Evolutionary conservation across 257 asterid genomes (phyloP).

Genomic region (Capsicum pubescens): DNA sequence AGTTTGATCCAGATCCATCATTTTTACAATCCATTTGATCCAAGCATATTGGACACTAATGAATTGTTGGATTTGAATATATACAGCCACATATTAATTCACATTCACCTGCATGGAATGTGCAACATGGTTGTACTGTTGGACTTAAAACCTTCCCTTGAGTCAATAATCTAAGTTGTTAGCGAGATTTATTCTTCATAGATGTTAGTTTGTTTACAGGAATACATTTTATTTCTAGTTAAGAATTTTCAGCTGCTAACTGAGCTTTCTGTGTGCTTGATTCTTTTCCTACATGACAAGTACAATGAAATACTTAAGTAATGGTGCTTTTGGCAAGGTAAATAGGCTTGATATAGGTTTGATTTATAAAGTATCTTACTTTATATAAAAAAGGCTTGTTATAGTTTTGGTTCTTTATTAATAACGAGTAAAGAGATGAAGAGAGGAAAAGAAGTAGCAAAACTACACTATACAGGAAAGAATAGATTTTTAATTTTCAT

Average conservation of each 20-base stretch:
- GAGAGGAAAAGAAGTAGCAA: background rate
- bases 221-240: background rate
- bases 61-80: background rate
- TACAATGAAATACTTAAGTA: slow-evolving; percentile 9
- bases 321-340: slow-evolving; percentile 15
- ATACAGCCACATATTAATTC: background rate
- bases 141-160: slow-evolving; percentile 9
- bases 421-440: background rate
- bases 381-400: background rate
- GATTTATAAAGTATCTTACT: background rate
- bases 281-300: slow-evolving; percentile 1
- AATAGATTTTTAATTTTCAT: background rate
- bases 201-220: slow-evolving; percentile 9
- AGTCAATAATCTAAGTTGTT: slow-evolving; percentile 10
- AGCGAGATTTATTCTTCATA: slow-evolving; percentile 1
- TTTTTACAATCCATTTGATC: slow-evolving; percentile 7
- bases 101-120: slow-evolving; percentile 16
- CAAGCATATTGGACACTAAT: background rate
- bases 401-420: background rate
- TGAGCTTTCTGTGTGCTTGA: background rate
- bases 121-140: background rate
- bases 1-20: background rate
- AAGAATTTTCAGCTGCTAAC: background rate
- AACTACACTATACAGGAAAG: background rate
- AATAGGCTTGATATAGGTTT: slow-evolving; percentile 7